Evolutionary conservation across 2,329 filamentous ascomycete genomes (phyloP).

Genomic region (Penicillium janthinellum): DNA sequence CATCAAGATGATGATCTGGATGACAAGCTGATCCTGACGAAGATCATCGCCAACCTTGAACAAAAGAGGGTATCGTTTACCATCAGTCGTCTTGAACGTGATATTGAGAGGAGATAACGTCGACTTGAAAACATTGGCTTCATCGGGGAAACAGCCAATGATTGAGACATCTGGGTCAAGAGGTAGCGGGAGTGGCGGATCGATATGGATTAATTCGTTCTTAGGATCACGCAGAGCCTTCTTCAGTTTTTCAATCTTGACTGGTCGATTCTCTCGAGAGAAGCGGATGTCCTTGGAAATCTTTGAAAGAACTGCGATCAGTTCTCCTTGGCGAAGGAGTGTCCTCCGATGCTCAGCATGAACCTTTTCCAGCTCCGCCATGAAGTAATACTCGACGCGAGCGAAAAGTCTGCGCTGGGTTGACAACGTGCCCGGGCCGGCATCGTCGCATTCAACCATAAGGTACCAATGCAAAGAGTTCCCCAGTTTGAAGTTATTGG

Average conservation of each 20-base stretch:
- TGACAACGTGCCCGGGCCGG: slow-evolving; percentile 70
- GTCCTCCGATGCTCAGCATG: slow-evolving; percentile 74
- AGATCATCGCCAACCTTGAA: slow-evolving; percentile 98
- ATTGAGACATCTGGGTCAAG: slow-evolving; percentile 82
- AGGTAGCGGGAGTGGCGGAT: slow-evolving; percentile 83
- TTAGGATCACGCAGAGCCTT: slow-evolving; percentile 82
- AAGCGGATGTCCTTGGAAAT: slow-evolving; percentile 87
- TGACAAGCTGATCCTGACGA: slow-evolving; percentile 93
- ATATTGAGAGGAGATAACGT: slow-evolving; percentile 88
- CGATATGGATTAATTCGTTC: slow-evolving; percentile 81
- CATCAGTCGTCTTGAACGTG: slow-evolving; percentile 79
- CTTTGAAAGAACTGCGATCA: slow-evolving; percentile 82
- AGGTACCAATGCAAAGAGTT: slow-evolving; percentile 99
- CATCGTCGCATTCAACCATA: slow-evolving; percentile 94
- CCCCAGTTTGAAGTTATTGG: slow-evolving; percentile 83
- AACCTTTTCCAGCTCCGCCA: slow-evolving; percentile 77
- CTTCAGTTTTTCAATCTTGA: slow-evolving; percentile 83
- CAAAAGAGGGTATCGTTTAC: slow-evolving; percentile 82
- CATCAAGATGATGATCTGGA: slow-evolving; percentile 97
- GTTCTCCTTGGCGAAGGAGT: slow-evolving; percentile 82
- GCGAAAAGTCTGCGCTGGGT: slow-evolving; percentile 84
- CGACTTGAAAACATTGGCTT: slow-evolving; percentile 93
- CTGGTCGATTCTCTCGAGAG: slow-evolving; percentile 72
- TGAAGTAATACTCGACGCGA: slow-evolving; percentile 94
- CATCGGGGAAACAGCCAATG: slow-evolving; percentile 76